Percentiles rank a stretch among this genome's conserved stretches.
These are phyloP conservation scores for Neonectria hederae DNA, from an alignment of 2,329 filamentous ascomycete genomes.

Conservation along the genomic window DNA sequence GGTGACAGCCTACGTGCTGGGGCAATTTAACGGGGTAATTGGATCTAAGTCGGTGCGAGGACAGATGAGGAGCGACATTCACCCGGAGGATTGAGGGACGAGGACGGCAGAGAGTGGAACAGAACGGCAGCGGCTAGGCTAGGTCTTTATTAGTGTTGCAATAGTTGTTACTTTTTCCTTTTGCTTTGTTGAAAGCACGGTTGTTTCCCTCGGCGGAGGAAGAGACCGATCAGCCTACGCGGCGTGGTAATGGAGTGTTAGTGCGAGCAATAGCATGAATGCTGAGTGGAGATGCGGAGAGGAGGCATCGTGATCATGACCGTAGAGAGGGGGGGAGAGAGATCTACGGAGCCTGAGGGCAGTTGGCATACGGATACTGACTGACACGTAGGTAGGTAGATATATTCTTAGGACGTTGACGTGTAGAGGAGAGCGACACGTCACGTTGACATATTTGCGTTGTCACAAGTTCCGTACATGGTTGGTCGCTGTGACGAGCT, in stretches of 20 bases:
- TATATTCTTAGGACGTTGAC: neutral
- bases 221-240: neutral
- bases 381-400: neutral
- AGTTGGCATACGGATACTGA: neutral
- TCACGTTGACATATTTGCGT: neutral
- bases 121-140: neutral
- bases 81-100: neutral
- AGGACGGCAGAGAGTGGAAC: neutral
- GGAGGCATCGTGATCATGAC: neutral
- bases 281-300: neutral
- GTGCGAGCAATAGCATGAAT: neutral
- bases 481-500: too few relatives aligned
- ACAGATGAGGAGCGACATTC: neutral
- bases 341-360: neutral
- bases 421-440: neutral
- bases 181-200: neutral
- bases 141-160: too few relatives aligned
- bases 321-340: neutral
- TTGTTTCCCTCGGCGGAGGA: neutral
- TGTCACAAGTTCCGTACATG: neutral
- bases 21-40: slow-evolving; percentile 3
- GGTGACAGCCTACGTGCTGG: neutral
- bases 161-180: neutral
- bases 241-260: neutral
- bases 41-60: neutral